Base-by-base conservation (phyloP, 1,284 basidiomycete species). In the Irpex rosettiformis region DNA sequence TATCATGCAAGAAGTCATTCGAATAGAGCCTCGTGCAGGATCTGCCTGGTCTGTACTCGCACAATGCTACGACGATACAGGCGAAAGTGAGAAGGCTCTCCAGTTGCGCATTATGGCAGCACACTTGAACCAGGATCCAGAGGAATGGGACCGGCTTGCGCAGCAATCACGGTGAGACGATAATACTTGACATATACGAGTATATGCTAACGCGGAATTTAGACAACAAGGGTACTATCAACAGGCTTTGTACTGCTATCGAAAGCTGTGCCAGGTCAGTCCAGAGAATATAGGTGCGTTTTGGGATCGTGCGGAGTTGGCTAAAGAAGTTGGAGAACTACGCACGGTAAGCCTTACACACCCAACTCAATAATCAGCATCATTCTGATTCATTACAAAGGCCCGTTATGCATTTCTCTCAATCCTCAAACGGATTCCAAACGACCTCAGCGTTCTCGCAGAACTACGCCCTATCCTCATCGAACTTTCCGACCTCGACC, bases 201-300 rank as follows among this genome's bases (percentile, higher is more conserved):
- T 24, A 13, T 18, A n/a, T 30, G n/a, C 4, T 42, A n/a, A 45
- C n/a, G 7, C 11, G 21, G 2, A 45, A 45, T 21, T 7, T 64
- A 91, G 91, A 63, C 82, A 84, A 5, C 72, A 86, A 27, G 91
- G 88, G 2, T 85, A 86, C 60, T 80, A 84, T 48, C 88, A 94
- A 57, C 94, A 98, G 73, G 92, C 94, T 0, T 75, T 97, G 27
- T 98, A 98, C 70, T 98, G 96, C 69, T 91, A 92, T 66, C 81
- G 89, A 0, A 96, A 98, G 69, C 85, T 93, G 0, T 85, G 90
- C 67, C 87, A 82, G 62, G 77, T 91, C 25, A 89, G 96, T 67
- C 88, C 91, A 4, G 79, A 80, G 3, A 95, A 98, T 62, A 81
- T 93, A 7, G 88, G 91, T 60, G 89, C 91, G 1, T 81, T 96